Conservation (phyloP, 345 rosid species). For the Pistacia vera region DNA sequence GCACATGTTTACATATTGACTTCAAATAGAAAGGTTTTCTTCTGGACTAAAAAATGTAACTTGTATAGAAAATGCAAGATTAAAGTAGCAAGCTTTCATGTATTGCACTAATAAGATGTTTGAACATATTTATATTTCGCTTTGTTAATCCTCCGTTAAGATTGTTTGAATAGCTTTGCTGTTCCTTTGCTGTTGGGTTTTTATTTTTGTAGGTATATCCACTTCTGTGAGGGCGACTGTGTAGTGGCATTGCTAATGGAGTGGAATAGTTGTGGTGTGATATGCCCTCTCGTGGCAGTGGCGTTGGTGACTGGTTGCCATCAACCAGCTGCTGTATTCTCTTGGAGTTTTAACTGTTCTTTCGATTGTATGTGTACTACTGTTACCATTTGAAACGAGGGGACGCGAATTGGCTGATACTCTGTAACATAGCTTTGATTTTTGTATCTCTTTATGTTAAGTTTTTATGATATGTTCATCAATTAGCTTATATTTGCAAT, state of each 20-base stretch:
- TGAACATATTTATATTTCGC: no score
- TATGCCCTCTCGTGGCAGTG: conserved; percentile 61
- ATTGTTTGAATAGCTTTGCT: not conserved
- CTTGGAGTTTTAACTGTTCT: conserved; percentile 35
- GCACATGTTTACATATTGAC: not conserved
- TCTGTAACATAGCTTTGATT: not conserved
- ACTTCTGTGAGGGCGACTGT: conserved; percentile 59
- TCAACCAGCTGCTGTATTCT: conserved; percentile 49
- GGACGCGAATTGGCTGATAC: conserved; percentile 48
- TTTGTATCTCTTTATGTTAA: no score
- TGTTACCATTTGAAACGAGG: conserved; percentile 59
- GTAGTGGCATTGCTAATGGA: conserved; percentile 58
- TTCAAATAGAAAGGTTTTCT: not conserved
- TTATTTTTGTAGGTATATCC: conserved; percentile 48
- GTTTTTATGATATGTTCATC: no score
- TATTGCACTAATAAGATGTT: no score
- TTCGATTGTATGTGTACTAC: conserved; percentile 37
- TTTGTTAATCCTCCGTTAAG: no score
- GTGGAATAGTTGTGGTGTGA: conserved; percentile 68
- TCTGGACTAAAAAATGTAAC: not conserved
- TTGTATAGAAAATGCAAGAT: not conserved
- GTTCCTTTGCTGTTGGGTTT: not conserved
- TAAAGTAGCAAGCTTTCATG: not conserved
- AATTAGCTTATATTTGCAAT: no score
- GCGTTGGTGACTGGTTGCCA: conserved; percentile 56